Percentiles rank a stretch among this genome's conserved stretches.
Evolutionary conservation across 371 early-diverging fungal genomes (phyloP).

Genomic region (Saksenaea oblongispora): DNA sequence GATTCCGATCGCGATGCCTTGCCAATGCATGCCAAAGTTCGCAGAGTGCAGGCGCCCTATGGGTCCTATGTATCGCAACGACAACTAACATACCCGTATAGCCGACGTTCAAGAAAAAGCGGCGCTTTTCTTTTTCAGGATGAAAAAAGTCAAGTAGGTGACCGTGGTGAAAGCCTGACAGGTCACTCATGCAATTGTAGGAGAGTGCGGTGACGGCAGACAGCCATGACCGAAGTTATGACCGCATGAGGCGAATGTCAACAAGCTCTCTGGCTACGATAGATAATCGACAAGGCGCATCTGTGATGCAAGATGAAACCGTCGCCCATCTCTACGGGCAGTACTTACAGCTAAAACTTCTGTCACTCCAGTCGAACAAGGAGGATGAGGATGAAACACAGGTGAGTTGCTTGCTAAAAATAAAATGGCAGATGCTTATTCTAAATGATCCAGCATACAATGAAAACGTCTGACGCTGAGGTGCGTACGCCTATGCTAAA

Average conservation of each 20-base stretch:
- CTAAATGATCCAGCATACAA: too few species aligned
- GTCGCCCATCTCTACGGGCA: slow-evolving; percentile 3
- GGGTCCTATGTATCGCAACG: neutral
- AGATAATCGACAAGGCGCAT: neutral
- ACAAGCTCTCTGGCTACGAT: neutral
- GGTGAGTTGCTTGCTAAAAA: neutral
- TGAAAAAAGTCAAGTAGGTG: too few species aligned
- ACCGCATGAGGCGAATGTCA: neutral
- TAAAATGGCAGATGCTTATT: neutral
- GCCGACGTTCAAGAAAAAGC: neutral
- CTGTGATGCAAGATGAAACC: neutral
- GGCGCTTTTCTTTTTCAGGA: too few species aligned
- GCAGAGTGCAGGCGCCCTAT: neutral
- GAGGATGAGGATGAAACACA: neutral
- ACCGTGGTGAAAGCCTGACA: too few species aligned
- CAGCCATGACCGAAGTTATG: neutral
- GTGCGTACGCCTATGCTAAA: too few species aligned
- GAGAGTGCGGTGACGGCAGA: neutral
- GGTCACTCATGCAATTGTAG: neutral
- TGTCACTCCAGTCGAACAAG: slow-evolving; percentile 6
- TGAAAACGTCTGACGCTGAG: too few species aligned
- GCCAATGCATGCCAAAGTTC: neutral
- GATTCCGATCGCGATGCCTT: neutral
- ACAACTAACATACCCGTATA: neutral
- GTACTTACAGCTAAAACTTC: slow-evolving; percentile 11